Base-by-base conservation (phyloP, 2,329 filamentous ascomycete species). In the Nectriaceae sp. region DNA sequence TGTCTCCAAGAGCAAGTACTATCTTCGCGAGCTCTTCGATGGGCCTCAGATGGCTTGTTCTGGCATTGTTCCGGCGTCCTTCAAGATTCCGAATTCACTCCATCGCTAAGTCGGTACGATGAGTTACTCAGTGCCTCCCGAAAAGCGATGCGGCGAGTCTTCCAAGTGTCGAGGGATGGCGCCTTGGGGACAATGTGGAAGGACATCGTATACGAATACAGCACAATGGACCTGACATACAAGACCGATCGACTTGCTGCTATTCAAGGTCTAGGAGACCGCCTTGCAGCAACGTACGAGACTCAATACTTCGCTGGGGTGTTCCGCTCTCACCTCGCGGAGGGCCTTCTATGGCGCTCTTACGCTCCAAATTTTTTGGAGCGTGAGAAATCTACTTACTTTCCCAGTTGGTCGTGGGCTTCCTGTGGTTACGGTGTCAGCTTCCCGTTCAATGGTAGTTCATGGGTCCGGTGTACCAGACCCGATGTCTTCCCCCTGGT, bases 1-100 rank as follows among this genome's bases (percentile, higher is more conserved):
- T 89, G 29, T 18, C 19, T 36, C 20, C 44, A 46, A 18, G 44
- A 46, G 20, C 31, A 21, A 15, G 3, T 42, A 19, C 39, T 47
- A 0, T 24, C 44, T 13, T 29, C 24, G 5, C 44, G 39, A 3
- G 41, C 26, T 11, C 37, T 46, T 10, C 44, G 36, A 16, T 46
- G 37, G 26, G 22, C 38, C 1, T n/a, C 18, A 15, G 40, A 24
- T n/a, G 29, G 15, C n/a, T 19, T 46, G 8, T 36, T 29, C 13
- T 42, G 29, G 38, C 38, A 46, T 16, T 42, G 44, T 29, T 13
- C 6, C 13, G 24, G 24, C 24, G 13, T 29, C 6, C 13, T 13
- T 29, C 6, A 29, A 13, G 24, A 6, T 29, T 29, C 24, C 24
- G 24, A 29, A 6, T 13, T 6, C 6, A 13, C 6, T 13, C 24